phyloP scores from a whole-genome alignment of 495 filamentous ascomycete genomes.

The Neurospora terricola region DNA sequence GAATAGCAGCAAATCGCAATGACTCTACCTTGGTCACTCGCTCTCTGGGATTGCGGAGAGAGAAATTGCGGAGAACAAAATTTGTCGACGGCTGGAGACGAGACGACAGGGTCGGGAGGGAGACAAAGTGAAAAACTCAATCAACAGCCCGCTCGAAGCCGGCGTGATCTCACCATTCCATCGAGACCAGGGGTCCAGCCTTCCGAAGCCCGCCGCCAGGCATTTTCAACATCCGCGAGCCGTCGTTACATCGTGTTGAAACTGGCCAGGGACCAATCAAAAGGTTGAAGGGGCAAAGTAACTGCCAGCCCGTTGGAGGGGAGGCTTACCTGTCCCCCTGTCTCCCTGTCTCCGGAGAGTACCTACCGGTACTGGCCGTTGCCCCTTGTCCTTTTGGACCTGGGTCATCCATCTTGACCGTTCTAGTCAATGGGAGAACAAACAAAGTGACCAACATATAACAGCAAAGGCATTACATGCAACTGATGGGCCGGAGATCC shows the following conservation, averaged over 20 bases:
- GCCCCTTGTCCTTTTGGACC: not conserved
- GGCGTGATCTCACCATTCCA: not conserved
- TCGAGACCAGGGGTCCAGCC: not conserved
- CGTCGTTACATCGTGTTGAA: not conserved
- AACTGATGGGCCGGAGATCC: not conserved
- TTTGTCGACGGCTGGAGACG: not conserved
- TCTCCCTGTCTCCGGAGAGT: not conserved
- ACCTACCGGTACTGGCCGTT: not conserved
- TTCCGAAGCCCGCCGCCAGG: not conserved
- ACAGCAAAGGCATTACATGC: not conserved
- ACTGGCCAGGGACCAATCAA: not conserved
- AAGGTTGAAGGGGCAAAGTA: not conserved
- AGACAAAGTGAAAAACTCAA: not conserved
- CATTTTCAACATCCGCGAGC: not conserved
- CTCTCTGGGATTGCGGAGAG: not conserved
- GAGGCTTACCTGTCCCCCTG: not conserved
- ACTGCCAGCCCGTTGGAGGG: not conserved
- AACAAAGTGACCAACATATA: not conserved
- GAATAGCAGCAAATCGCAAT: not conserved
- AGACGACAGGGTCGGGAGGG: not conserved
- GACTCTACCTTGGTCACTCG: not conserved
- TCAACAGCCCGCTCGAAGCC: not conserved
- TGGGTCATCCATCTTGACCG: not conserved
- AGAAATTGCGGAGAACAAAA: not conserved
- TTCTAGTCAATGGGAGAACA: not conserved